phyloP scores from a whole-genome alignment of 345 rosid genomes.

The Pelargonium nanum region DNA sequence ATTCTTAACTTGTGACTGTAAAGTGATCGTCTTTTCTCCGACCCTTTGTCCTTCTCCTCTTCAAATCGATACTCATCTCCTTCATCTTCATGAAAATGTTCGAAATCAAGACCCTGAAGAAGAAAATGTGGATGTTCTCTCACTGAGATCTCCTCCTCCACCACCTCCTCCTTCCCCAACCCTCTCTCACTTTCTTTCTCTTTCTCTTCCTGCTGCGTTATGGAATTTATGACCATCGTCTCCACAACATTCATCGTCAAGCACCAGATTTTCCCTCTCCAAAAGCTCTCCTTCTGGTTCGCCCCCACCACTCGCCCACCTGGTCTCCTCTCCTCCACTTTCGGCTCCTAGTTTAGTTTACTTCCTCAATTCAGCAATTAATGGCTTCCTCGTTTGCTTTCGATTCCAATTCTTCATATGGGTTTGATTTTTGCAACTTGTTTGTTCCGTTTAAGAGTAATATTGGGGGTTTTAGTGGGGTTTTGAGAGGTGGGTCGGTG shows the following conservation, averaged over 20 bases:
- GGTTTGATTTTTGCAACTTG: conserved; percentile 14
- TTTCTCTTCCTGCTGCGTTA: conserved; percentile 18
- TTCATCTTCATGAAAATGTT: no score
- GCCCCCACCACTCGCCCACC: conserved; percentile 70
- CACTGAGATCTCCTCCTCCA: conserved; percentile 5
- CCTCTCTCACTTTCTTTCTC: no score
- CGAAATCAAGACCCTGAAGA: conserved; percentile 26
- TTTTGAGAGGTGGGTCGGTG: conserved; percentile 21
- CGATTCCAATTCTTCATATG: conserved; percentile 23
- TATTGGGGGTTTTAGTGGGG: conserved; percentile 20
- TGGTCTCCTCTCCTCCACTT: conserved; percentile 22
- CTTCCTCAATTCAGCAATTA: background rate
- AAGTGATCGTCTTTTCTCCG: no score
- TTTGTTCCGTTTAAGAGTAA: conserved; percentile 22
- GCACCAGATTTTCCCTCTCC: conserved; percentile 44
- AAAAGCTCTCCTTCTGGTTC: conserved; percentile 61
- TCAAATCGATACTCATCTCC: no score
- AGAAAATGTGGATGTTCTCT: conserved; percentile 41
- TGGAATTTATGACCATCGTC: conserved; percentile 34
- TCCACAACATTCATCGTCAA: conserved; percentile 18
- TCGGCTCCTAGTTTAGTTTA: conserved; percentile 12
- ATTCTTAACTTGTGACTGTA: no score
- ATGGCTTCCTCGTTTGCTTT: conserved; percentile 32
- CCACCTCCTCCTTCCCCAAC: background rate
- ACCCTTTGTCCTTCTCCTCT: no score